Conservation (phyloP, 2,329 filamentous ascomycete genomes). For the Elsinoe batatas region DNA sequence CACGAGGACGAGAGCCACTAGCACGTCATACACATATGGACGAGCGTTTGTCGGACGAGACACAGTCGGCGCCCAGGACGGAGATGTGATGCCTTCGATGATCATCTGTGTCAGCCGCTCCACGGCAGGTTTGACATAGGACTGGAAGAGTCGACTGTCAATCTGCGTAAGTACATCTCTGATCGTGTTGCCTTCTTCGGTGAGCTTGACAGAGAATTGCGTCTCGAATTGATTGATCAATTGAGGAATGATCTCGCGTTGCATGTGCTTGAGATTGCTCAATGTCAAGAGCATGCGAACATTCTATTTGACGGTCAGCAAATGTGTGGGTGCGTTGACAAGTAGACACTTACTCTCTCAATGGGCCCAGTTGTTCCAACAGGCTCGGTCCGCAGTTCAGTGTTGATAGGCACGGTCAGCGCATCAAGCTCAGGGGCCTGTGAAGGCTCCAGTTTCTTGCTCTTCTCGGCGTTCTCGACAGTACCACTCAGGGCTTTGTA, state of each 20-base stretch:
- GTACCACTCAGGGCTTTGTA: conserved; percentile 93
- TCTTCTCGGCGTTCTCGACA: conserved; percentile 86
- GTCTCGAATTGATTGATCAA: conserved; percentile 91
- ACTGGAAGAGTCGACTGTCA: conserved; percentile 80
- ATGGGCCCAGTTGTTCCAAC: not conserved
- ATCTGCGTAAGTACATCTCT: conserved; percentile 85
- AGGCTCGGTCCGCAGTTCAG: conserved; percentile 16
- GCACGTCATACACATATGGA: conserved; percentile 80
- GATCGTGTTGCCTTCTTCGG: conserved; percentile 86
- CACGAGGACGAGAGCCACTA: conserved; percentile 78
- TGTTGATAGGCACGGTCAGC: conserved; percentile 28
- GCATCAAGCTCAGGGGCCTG: conserved; percentile 45
- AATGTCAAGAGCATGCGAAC: conserved; percentile 86
- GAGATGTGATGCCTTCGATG: conserved; percentile 57
- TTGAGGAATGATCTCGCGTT: conserved; percentile 70
- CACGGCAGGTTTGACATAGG: conserved; percentile 74
- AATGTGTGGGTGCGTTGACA: not conserved
- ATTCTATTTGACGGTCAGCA: conserved; percentile 20
- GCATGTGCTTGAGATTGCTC: conserved; percentile 79
- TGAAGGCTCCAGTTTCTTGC: conserved; percentile 48
- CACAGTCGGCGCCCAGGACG: conserved; percentile 57
- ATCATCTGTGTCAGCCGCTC: conserved; percentile 61
- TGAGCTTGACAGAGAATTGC: conserved; percentile 85
- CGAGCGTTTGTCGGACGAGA: conserved; percentile 60
- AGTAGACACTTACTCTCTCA: conserved; percentile 29